Conservation (phyloP, 2,329 filamentous ascomycete species). For the Neofusicoccum cordaticola region DNA sequence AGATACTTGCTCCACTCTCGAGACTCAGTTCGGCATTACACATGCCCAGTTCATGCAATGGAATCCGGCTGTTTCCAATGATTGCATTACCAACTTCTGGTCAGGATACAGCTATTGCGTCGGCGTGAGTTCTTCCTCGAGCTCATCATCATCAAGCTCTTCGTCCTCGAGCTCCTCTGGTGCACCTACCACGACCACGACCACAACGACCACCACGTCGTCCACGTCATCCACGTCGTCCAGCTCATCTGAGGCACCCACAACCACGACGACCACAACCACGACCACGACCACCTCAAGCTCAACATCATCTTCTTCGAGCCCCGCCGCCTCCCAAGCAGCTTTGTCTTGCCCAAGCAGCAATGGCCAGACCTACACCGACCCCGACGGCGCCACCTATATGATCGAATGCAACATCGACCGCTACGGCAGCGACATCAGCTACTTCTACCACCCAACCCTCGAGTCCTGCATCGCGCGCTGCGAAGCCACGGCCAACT, state of each 20-base stretch:
- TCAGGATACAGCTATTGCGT: background rate
- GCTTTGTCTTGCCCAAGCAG: constrained; percentile 21
- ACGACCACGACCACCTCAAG: background rate
- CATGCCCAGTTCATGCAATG: background rate
- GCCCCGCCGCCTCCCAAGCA: background rate
- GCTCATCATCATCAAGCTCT: background rate
- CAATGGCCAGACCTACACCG: constrained; percentile 21
- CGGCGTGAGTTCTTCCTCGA: background rate
- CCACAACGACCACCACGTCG: background rate
- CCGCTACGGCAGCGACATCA: constrained; percentile 25
- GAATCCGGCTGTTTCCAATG: background rate
- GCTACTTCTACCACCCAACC: constrained; percentile 14
- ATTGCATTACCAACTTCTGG: background rate
- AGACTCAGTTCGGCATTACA: background rate
- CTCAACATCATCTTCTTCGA: background rate
- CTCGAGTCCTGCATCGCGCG: constrained; percentile 23
- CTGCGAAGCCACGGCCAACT: constrained; percentile 24
- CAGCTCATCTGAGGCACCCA: background rate
- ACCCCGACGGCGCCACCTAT: constrained; percentile 23
- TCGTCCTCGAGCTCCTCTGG: background rate
- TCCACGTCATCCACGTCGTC: background rate
- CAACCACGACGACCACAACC: no score
- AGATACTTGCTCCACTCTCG: background rate
- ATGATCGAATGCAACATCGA: constrained; percentile 26
- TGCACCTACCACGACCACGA: constrained; percentile 4